Evolutionary conservation across 2,329 filamentous ascomycete genomes (phyloP), one percentile per base, ranked within the genome.

Genomic region (Fusarium heterosporum): DNA sequence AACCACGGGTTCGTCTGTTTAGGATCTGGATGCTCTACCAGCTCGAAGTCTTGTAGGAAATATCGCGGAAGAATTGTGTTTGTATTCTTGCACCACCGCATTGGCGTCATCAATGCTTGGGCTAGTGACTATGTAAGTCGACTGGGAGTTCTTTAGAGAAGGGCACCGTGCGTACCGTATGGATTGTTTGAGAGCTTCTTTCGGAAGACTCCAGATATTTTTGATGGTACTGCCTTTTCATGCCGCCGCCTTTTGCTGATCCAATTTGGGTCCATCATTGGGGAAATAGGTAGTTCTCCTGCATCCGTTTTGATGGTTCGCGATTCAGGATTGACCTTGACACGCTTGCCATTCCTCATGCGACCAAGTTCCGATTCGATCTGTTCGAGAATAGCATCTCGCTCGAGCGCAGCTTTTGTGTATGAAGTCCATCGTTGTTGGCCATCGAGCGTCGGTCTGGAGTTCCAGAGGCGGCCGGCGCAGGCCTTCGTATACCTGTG

Each of bases 21-120:
- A 1, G 89, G 88, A 58, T 82, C 78, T 1, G 89, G 88, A 55
- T 90, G 83, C 1, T 78, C 72, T 13, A 88, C 78, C 3, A 88
- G 71, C 28, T 83, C 82, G 61, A 93, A 88, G 30, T 85, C 80
- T 54, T 90, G 85, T 6, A 92, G 78, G 73, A 93, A 90, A 70
- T 84, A 87, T 14, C 75, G 77, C 2, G 91, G 91, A 8, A 92
- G 75, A 2, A 73, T 72, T 0, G 75, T 73, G 0, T 71, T 62
- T 2, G 88, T 87, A 30, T 84, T 73, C 22, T 76, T 71, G 70
- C 89, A 92, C 56, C 75, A 69, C 53, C 91, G 87, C 22, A 89
- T 56, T 0, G 88, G 86, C 0, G 85, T 85, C 29, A 85, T 85
- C 22, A 93, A 83, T 8, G 88, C 85, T 42, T 83, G 83, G 4